These are phyloP conservation scores for Scedosporium dehoogii DNA, from an alignment of 2,329 filamentous ascomycete genomes.

Conservation along the genomic window DNA sequence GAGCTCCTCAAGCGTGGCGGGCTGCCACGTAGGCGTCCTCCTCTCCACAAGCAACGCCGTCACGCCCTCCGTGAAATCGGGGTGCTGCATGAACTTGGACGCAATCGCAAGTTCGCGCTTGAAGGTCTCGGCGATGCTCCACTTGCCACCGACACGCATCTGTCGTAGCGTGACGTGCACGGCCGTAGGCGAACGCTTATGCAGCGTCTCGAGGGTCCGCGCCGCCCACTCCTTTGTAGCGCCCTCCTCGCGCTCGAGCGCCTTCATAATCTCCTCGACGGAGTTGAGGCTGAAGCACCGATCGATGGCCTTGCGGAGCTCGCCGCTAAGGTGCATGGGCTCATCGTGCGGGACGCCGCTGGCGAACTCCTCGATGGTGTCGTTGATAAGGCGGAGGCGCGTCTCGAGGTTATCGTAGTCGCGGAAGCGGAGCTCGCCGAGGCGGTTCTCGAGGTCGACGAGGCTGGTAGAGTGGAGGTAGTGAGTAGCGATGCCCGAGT, in stretches of 20 bases:
- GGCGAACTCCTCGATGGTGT: constrained; percentile 83
- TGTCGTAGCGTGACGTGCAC: constrained; percentile 77
- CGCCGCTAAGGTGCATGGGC: constrained; percentile 56
- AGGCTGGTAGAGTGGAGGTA: constrained; percentile 89
- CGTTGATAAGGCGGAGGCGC: constrained; percentile 65
- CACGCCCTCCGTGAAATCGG: constrained; percentile 91
- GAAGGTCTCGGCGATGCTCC: constrained; percentile 81
- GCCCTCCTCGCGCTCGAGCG: constrained; percentile 44
- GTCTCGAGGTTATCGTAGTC: constrained; percentile 58
- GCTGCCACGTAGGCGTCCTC: constrained; percentile 63
- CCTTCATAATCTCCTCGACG: constrained; percentile 59
- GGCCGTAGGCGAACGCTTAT: constrained; percentile 72
- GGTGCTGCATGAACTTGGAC: constrained; percentile 77
- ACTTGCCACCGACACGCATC: constrained; percentile 64
- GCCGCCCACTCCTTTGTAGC: constrained; percentile 62
- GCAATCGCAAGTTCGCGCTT: constrained; percentile 78
- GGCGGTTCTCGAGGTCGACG: constrained; percentile 67
- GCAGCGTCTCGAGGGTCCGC: constrained; percentile 65
- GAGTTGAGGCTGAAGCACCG: constrained; percentile 62
- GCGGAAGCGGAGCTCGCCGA: constrained; percentile 81
- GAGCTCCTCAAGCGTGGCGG: constrained; percentile 61
- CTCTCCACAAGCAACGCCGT: constrained; percentile 67
- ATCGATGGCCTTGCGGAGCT: constrained; percentile 73
- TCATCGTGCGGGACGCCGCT: constrained; percentile 74
- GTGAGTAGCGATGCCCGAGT: constrained; percentile 87